Conservation (phyloP, 164 flowering plant genomes). For the Vitis riparia region DNA sequence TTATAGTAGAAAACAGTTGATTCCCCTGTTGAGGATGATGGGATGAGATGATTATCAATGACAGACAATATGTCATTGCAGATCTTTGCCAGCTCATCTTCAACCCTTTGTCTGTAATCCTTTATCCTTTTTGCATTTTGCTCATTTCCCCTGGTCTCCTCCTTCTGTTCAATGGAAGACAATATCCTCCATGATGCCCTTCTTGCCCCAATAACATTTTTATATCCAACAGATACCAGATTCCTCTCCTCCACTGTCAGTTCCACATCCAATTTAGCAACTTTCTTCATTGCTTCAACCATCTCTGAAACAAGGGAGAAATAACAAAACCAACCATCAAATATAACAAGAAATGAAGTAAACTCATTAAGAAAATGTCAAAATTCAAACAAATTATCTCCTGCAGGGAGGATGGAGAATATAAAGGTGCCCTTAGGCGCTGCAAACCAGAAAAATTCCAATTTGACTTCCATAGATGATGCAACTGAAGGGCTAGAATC, state of each 20-base stretch:
- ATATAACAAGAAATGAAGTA: neutral
- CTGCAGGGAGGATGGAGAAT: too few species aligned
- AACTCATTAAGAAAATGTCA: neutral
- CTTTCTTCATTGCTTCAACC: slow-evolving; percentile 59
- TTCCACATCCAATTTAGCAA: slow-evolving; percentile 51
- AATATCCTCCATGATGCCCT: slow-evolving; percentile 63
- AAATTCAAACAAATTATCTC: neutral
- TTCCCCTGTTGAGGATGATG: slow-evolving; percentile 47
- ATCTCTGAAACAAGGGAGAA: slow-evolving; percentile 33
- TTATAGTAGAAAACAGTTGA: slow-evolving; percentile 52
- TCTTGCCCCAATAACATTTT: slow-evolving; percentile 59
- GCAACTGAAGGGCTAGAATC: too few species aligned
- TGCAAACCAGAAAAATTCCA: too few species aligned
- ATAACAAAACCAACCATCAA: neutral
- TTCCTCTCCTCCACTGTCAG: slow-evolving; percentile 60
- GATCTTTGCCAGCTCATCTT: slow-evolving; percentile 53
- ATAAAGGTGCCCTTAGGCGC: too few species aligned
- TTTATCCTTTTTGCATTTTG: slow-evolving; percentile 44
- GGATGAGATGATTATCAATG: slow-evolving; percentile 52
- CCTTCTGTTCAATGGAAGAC: slow-evolving; percentile 62
- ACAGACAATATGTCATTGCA: slow-evolving; percentile 46
- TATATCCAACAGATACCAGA: slow-evolving; percentile 56
- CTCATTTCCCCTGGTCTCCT: slow-evolving; percentile 48
- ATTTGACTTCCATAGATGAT: too few species aligned
- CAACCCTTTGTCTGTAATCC: slow-evolving; percentile 53